These are phyloP conservation scores for Mucuna pruriens DNA, from an alignment of 306 rosid species.

Conservation along the genomic window DNA sequence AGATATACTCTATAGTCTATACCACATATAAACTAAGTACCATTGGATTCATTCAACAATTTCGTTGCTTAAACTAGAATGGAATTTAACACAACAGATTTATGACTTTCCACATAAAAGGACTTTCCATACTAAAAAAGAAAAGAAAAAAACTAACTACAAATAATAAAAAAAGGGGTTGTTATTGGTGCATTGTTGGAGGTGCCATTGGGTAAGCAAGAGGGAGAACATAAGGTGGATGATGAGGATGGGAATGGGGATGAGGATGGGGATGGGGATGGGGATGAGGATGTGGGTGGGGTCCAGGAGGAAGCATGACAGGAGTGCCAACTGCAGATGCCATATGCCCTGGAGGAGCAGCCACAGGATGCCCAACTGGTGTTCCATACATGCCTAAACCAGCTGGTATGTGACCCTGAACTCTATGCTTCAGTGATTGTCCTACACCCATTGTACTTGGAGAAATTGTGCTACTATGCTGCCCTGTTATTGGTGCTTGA, in stretches of 20 bases:
- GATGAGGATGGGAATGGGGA: no score
- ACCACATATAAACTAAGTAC: slow-evolving; percentile 10
- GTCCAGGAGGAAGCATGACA: slow-evolving; percentile 88
- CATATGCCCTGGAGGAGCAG: slow-evolving; percentile 84
- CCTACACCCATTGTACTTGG: slow-evolving; percentile 59
- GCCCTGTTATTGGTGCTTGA: slow-evolving; percentile 90
- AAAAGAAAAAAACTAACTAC: slow-evolving; percentile 32
- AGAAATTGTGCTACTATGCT: slow-evolving; percentile 57
- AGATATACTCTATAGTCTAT: slow-evolving; percentile 12
- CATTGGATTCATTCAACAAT: slow-evolving; percentile 31
- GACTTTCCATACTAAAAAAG: slow-evolving; percentile 27
- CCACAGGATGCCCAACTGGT: slow-evolving; percentile 84
- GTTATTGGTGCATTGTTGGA: slow-evolving; percentile 90
- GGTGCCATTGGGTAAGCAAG: slow-evolving; percentile 98
- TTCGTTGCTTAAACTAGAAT: slow-evolving; percentile 21
- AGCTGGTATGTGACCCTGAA: slow-evolving; percentile 62
- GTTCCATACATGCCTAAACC: slow-evolving; percentile 93
- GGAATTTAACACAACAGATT: slow-evolving; percentile 30
- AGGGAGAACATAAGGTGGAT: slow-evolving; percentile 73
- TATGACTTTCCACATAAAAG: slow-evolving; percentile 34
- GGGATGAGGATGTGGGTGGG: slow-evolving; percentile 45
- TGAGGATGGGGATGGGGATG: slow-evolving; percentile 37
- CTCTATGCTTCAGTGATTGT: slow-evolving; percentile 69
- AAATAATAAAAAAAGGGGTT: background rate
- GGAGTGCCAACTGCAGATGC: slow-evolving; percentile 96